Percentiles rank a stretch among this genome's conserved stretches.
Evolutionary conservation across 2,329 filamentous ascomycete species (phyloP).

Genomic region (Hymenoscyphus fructigenus): DNA sequence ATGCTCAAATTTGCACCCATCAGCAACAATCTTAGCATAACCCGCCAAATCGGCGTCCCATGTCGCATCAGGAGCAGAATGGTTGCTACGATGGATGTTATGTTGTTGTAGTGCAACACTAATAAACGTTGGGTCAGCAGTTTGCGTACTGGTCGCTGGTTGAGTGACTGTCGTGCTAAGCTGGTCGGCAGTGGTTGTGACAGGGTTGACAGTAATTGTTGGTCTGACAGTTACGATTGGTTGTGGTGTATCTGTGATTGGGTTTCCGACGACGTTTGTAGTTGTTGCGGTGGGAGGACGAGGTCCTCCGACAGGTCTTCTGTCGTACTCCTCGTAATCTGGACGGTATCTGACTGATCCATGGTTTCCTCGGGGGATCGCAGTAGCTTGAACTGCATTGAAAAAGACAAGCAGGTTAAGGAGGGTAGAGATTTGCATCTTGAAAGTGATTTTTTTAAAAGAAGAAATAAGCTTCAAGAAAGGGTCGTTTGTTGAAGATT

Average conservation of each 20-base stretch:
- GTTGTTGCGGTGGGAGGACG: too few species aligned
- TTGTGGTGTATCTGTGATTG: too few species aligned
- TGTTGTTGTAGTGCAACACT: not conserved
- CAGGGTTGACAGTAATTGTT: not conserved
- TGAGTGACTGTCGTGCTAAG: not conserved
- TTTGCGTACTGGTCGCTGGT: not conserved
- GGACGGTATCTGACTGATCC: too few species aligned
- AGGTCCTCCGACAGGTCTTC: not conserved
- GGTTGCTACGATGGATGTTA: not conserved
- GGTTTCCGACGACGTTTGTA: too few species aligned
- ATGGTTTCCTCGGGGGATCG: too few species aligned
- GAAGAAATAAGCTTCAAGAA: too few species aligned
- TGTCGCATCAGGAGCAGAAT: not conserved
- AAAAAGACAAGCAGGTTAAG: not conserved
- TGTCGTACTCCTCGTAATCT: not conserved
- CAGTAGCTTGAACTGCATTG: not conserved
- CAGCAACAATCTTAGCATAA: not conserved
- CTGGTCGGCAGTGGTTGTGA: not conserved
- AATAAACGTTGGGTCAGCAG: not conserved
- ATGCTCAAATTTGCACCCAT: not conserved
- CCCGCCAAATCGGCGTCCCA: not conserved
- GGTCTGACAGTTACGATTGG: too few species aligned
- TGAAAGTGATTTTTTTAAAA: not conserved
- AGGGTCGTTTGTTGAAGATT: too few species aligned
- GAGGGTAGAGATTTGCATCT: not conserved